Percentiles rank a stretch among this genome's conserved stretches.
Conservation (phyloP, 2,329 filamentous ascomycete species). For the Neurospora sp. region DNA sequence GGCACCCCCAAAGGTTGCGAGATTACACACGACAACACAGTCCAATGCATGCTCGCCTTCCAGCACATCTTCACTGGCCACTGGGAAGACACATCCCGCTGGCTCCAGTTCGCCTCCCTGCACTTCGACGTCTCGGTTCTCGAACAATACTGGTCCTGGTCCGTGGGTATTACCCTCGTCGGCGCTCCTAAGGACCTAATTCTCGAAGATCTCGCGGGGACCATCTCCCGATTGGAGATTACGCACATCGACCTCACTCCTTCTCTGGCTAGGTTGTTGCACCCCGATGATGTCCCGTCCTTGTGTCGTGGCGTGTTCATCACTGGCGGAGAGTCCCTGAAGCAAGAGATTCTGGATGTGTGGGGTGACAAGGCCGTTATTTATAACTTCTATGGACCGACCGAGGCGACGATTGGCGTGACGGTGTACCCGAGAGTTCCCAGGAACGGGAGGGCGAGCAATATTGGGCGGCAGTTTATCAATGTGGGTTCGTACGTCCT, state of each 20-base stretch:
- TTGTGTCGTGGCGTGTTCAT: constrained; percentile 82
- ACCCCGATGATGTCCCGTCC: constrained; percentile 70
- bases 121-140: constrained; percentile 92
- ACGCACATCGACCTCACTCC: constrained; percentile 91
- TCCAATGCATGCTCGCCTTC: constrained; percentile 85
- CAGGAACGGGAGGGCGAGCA: constrained; percentile 66
- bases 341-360: constrained; percentile 75
- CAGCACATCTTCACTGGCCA: constrained; percentile 64
- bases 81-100: constrained; percentile 65
- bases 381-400: constrained; percentile 88
- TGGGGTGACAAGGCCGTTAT: constrained; percentile 77
- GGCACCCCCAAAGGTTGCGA: constrained; percentile 82
- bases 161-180: constrained; percentile 74
- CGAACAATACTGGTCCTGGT: constrained; percentile 95
- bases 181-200: constrained; percentile 75
- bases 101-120: constrained; percentile 88
- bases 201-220: constrained; percentile 67
- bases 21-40: constrained; percentile 77
- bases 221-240: constrained; percentile 62
- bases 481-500: constrained; percentile 83
- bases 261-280: constrained; percentile 68
- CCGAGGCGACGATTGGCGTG: constrained; percentile 85
- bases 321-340: constrained; percentile 74
- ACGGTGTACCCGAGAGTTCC: constrained; percentile 84
- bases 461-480: constrained; percentile 77